Evolutionary conservation across 495 filamentous ascomycete genomes (phyloP), one percentile per base, ranked within the genome.

Genomic region (Corynascus novoguineensis): DNA sequence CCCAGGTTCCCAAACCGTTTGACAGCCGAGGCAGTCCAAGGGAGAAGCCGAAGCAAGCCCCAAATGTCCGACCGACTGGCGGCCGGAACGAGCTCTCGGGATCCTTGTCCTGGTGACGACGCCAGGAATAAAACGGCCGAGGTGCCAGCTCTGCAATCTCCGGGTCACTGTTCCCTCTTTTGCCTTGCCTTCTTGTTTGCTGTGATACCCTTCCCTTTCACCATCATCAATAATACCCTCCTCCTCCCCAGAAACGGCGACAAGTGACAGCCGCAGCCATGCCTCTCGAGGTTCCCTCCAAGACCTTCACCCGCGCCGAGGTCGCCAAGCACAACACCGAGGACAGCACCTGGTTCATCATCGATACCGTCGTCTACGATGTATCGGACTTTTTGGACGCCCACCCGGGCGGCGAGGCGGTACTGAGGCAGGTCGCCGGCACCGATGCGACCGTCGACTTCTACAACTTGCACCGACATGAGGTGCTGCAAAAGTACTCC

Each of bases 321-420:
- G 87, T 96, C 64, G 84, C 86, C 47, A 80, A 84, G 72, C 88
- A 97, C 77, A 92, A 88, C 75, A 87, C 83, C 60, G 84, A 86
- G 57, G 87, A 95, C 66, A 86, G 85, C 57, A 55, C 68, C 54
- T 89, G 87, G 83, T 84, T 90, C 64, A 85, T 97, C 64, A 84
- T 97, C 63, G 91, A 97, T 75, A 84, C 86, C 56, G 88, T 87
- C 61, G 89, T 92, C 62, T 97, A 96, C 77, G 92, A 97, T 73
- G 86, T 93, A 42, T 87, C 88, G 41, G 90, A 95, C 53, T 96
- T 97, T 72, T 75, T 92, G 53, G 89, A 92, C 76, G 90, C 90
- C 55, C 92, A 97, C 65, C 90, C 90, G 19, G 90, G 92, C 60
- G 90, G 90, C 64, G 82, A 86, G 60, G 82, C 86, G 52, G 89